These are phyloP conservation scores for Taphrina betulina DNA, from an alignment of 1,139 yeast genomes.

Conservation along the genomic window DNA sequence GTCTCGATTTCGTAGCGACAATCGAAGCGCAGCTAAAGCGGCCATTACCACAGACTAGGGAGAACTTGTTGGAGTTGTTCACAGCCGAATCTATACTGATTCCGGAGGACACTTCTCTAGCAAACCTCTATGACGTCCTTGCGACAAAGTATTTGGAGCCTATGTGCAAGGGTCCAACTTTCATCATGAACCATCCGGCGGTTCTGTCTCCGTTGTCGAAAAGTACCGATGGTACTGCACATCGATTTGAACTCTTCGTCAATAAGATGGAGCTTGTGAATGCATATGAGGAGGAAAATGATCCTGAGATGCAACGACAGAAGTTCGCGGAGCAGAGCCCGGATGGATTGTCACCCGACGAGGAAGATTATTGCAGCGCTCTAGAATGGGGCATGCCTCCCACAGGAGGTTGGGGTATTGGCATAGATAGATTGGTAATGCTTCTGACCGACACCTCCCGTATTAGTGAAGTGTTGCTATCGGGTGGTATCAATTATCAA, in stretches of 20 bases:
- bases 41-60: constrained; percentile 69
- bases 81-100: constrained; percentile 39
- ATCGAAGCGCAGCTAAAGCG: constrained; percentile 81
- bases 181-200: constrained; percentile 81
- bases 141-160: constrained; percentile 68
- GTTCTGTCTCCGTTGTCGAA: constrained; percentile 86
- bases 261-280: constrained; percentile 79
- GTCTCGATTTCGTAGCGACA: constrained; percentile 95
- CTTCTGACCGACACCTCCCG: constrained; percentile 61
- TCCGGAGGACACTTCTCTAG: constrained; percentile 44
- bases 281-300: constrained; percentile 95
- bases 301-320: constrained; percentile 63
- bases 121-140: constrained; percentile 66
- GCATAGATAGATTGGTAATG: constrained; percentile 87
- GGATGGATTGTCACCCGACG: constrained; percentile 67
- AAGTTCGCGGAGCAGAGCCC: constrained; percentile 64
- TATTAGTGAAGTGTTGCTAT: constrained; percentile 76
- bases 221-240: constrained; percentile 54
- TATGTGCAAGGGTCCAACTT: constrained; percentile 57
- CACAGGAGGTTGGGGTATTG: constrained; percentile 97
- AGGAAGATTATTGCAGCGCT: constrained; percentile 64
- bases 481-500: constrained; percentile 70
- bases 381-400: constrained; percentile 97
- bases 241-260: constrained; percentile 81
- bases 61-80: constrained; percentile 49